Percentiles rank a stretch among this genome's conserved stretches.
These are phyloP conservation scores for Urtica urens DNA, from an alignment of 306 rosid genomes.

Conservation along the genomic window DNA sequence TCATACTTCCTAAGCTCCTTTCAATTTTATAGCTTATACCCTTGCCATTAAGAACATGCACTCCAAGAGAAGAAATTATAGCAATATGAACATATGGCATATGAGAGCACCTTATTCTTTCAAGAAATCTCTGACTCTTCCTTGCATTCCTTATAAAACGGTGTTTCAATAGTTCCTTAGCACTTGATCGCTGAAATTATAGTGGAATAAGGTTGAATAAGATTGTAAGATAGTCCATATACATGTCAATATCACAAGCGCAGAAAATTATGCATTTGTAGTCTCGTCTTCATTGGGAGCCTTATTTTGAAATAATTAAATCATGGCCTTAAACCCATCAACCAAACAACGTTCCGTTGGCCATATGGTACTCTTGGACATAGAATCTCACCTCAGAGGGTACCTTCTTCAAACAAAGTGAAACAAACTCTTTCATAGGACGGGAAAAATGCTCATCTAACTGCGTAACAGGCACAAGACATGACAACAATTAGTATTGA, in stretches of 20 bases:
- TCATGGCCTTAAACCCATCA: too few species aligned
- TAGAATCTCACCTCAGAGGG: conserved; percentile 74
- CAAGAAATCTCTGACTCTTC: conserved; percentile 77
- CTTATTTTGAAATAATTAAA: too few species aligned
- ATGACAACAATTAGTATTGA: conserved; percentile 12
- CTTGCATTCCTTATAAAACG: conserved; percentile 83
- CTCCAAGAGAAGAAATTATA: not conserved
- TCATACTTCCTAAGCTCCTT: too few species aligned
- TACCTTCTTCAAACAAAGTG: conserved; percentile 81
- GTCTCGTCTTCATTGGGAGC: too few species aligned
- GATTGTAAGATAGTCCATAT: conserved; percentile 1
- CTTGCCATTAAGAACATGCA: not conserved
- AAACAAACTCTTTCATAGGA: conserved; percentile 86
- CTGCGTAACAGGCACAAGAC: conserved; percentile 39
- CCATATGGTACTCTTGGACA: not conserved
- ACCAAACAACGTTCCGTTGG: too few species aligned
- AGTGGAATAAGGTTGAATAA: conserved; percentile 4
- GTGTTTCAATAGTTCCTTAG: conserved; percentile 89
- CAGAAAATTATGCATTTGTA: not conserved
- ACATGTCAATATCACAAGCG: not conserved
- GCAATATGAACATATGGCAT: not conserved
- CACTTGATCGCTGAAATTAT: conserved; percentile 78
- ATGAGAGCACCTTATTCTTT: conserved; percentile 74
- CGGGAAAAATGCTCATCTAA: conserved; percentile 98
- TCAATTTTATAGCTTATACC: too few species aligned